Base-by-base conservation (phyloP, 129 eudicot species). In the Flaveria trinervia region DNA sequence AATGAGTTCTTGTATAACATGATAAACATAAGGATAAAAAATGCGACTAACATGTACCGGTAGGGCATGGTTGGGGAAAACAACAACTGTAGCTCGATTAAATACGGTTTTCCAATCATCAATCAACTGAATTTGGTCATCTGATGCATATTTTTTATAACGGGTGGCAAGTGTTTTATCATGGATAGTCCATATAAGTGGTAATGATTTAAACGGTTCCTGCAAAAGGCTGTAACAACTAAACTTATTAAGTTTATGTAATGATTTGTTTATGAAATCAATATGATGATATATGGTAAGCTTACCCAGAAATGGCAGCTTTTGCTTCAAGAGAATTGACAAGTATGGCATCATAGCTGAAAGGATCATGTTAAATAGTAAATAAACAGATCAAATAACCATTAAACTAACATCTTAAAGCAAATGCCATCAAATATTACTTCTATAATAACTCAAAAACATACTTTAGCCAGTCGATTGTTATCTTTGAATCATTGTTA, bases 281-380 rank as follows among this genome's bases (percentile, higher is more conserved):
- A 67, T 36, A 56, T n/a, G 62, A 26, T 43, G 43, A 56, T 44
- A n/a, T 33, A 44, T 15, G 61, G 70, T 73, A 68, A 28, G 60
- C 89, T 86, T 78, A 90, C 99, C 96, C 44, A 25, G 96, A 86
- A 65, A 91, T 65, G 33, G 81, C 75, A 0, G 51, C 83, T 81
- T 77, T 88, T 22, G 90, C 90, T 79, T 89, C 89, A 72, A 92
- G 86, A 71, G 96, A 89, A 76, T 78, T 91, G 68, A 92, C 88
- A 51, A 95, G 90, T 80, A 95, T 70, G 68, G 94, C 97, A 84
- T 92, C 90, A 73, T 95, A 95, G 90, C 99, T 95, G 89, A 87
- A 85, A 71, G 62, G 75, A 26, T 71, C 45, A 84, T 2, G 22
- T 25, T 48, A 15, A 74, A 71, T 5, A 8, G 6, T 80, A 23